phyloP scores from a whole-genome alignment of 1,284 basidiomycete species.

The Boletellus deceptivus region DNA sequence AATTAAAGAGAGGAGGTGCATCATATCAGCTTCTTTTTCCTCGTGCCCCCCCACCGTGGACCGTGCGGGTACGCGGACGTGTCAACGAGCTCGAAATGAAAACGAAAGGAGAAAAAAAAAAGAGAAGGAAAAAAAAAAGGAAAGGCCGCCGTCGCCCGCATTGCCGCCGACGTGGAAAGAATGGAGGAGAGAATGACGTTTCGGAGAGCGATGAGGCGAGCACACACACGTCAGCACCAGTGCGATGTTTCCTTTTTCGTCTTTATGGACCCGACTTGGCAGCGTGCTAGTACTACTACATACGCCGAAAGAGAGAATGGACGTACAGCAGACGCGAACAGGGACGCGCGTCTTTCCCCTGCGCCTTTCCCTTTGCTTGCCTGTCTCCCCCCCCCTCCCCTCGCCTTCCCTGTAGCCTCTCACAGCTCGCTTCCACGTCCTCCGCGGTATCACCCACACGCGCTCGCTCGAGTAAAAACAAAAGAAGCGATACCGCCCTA shows the following conservation, averaged over 20 bases:
- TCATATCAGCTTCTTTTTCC: too few relatives aligned
- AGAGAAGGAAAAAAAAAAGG: neutral
- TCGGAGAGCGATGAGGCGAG: slow-evolving; percentile 2
- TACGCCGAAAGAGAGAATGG: too few relatives aligned
- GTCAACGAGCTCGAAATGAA: too few relatives aligned
- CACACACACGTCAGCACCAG: slow-evolving; percentile 6
- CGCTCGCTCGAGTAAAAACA: slow-evolving; percentile 3
- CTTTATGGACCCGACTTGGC: too few relatives aligned
- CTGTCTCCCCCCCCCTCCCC: too few relatives aligned
- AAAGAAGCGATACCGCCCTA: slow-evolving; percentile 24
- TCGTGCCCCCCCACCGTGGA: neutral
- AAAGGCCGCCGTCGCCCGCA: slow-evolving; percentile 6
- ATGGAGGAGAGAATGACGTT: slow-evolving; percentile 2
- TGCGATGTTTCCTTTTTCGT: too few relatives aligned
- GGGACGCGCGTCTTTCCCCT: neutral
- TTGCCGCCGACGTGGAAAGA: slow-evolving; percentile 7
- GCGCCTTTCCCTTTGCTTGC: too few relatives aligned
- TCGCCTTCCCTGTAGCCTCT: too few relatives aligned
- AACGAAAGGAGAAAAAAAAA: too few relatives aligned
- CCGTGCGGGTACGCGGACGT: neutral
- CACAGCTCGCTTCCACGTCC: neutral
- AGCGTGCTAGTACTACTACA: too few relatives aligned
- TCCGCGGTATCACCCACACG: slow-evolving; percentile 20
- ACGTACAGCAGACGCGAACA: neutral
- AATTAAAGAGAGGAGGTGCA: too few relatives aligned